Conservation (phyloP, 176 grass and related monocot genomes). For the Aegilops longissima region DNA sequence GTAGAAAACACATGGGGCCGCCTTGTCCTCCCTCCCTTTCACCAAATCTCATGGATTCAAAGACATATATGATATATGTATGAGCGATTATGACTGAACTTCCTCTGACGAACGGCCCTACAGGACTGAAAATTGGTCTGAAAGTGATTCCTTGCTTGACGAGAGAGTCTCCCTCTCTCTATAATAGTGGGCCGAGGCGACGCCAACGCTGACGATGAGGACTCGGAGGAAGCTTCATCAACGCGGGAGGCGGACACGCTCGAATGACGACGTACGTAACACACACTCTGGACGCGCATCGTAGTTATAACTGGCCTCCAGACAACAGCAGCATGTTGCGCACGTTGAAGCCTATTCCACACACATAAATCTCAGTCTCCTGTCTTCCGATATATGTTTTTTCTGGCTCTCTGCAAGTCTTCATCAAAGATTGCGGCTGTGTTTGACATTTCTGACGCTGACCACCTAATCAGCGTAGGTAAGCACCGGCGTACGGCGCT, state of each 20-base stretch:
- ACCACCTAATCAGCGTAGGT: constrained; percentile 51
- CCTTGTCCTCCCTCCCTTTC: neutral
- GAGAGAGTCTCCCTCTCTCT: neutral
- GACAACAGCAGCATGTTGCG: constrained; percentile 56
- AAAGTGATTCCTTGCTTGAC: constrained; percentile 21
- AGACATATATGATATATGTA: neutral
- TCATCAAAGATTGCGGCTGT: constrained; percentile 47
- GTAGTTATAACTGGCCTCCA: neutral
- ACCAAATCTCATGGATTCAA: constrained; percentile 13
- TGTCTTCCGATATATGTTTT: neutral
- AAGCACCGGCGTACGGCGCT: constrained; percentile 51
- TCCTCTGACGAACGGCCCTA: neutral
- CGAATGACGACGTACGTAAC: too few species aligned
- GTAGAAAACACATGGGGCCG: neutral
- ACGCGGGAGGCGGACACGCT: neutral
- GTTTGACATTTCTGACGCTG: constrained; percentile 64
- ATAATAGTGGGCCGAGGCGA: constrained; percentile 19
- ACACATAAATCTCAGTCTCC: constrained; percentile 44
- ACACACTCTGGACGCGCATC: constrained; percentile 27
- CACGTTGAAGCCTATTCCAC: constrained; percentile 52
- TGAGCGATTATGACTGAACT: neutral
- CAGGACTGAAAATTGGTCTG: constrained; percentile 3
- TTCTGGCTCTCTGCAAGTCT: constrained; percentile 15
- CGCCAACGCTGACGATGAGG: constrained; percentile 1
- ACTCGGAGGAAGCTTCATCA: constrained; percentile 30